A percentile compares a stretch with the other conserved stretches of the same genome.
These are phyloP conservation scores for Monoraphidium neglectum DNA, from an alignment of 139 green algal genomes.

Conservation along the genomic window DNA sequence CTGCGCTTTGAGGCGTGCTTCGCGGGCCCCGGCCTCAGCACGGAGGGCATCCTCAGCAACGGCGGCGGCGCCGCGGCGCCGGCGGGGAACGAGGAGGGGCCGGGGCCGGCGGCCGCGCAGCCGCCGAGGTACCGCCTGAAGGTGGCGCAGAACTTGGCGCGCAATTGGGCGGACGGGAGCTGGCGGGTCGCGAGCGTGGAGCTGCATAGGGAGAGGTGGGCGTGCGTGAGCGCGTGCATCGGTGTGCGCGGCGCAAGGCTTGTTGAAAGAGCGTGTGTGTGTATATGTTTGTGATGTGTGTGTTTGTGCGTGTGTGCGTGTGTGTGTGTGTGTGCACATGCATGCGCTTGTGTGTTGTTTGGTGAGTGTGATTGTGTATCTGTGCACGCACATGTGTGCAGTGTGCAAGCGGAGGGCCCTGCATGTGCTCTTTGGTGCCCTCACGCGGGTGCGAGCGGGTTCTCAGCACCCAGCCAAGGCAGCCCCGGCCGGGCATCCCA, in stretches of 20 bases:
- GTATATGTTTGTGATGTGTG: background rate
- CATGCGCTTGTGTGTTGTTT: background rate
- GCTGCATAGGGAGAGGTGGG: conserved; percentile 50
- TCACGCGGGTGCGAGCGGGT: no score
- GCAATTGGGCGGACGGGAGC: conserved; percentile 11
- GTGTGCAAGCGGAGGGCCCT: no score
- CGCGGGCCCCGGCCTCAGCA: background rate
- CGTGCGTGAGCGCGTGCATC: background rate
- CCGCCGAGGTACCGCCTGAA: conserved; percentile 27
- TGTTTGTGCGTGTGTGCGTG: background rate
- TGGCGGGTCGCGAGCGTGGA: conserved; percentile 44
- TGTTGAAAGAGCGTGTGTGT: background rate
- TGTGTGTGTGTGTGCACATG: background rate
- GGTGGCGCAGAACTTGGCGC: conserved; percentile 47
- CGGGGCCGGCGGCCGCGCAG: background rate
- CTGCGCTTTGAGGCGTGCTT: conserved; percentile 25
- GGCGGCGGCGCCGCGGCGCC: background rate
- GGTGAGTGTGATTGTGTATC: background rate
- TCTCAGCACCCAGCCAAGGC: no score
- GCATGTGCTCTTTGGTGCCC: no score
- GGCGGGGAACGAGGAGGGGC: background rate
- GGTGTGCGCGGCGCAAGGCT: background rate
- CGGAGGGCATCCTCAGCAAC: background rate
- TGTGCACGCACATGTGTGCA: no score
- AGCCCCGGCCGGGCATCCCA: no score